Evolutionary conservation across 345 rosid species (phyloP), one percentile per base, ranked within the genome.

Genomic region (Populus euphratica): DNA sequence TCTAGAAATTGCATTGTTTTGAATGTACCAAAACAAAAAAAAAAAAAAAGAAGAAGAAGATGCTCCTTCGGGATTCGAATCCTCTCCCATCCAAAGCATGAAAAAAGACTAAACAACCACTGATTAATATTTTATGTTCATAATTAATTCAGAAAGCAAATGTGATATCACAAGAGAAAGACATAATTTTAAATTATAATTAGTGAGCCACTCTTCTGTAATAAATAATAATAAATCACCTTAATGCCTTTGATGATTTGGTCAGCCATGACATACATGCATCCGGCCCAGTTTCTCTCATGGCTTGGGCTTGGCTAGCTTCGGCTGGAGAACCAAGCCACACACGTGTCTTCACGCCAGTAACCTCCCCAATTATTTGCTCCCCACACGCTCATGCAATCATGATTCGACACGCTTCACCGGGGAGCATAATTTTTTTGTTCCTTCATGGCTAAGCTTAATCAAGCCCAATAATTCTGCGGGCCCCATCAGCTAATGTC

Each of bases 371-470:
- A 29, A 50, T 69, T 6, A 76, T 72, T 76, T 81, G 86, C 71
- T 78, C 2, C 54, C 61, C 76, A 25, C 82, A 81, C 61, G n/a
- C 20, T 14, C 23, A 14, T 0, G 76, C 31, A 1, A 68, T 72
- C 2, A 8, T 0, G 44, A 1, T 0, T 0, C 5, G 80, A 65
- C 85, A 77, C 77, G 56, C 73, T 52, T 35, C 3, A 0, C 0
- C 16, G 11, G 35, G 67, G 80, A 38, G 36, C 83, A 80, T 65
- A 1, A 0, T 41, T 56, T 5, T n/a, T 78, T 74, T 74, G 86
- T 86, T 85, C 75, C 91, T 88, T 88, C 87, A 25, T 78, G 83
- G 75, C 78, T 74, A 88, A 88, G 89, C 81, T 41, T 72, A 74
- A 52, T 62, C 20, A 10, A 20, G 44, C 21, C 74, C 73, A 9